Conservation (phyloP, 1,139 yeast species). For the Hemisphaericaspora xylofermentans region DNA sequence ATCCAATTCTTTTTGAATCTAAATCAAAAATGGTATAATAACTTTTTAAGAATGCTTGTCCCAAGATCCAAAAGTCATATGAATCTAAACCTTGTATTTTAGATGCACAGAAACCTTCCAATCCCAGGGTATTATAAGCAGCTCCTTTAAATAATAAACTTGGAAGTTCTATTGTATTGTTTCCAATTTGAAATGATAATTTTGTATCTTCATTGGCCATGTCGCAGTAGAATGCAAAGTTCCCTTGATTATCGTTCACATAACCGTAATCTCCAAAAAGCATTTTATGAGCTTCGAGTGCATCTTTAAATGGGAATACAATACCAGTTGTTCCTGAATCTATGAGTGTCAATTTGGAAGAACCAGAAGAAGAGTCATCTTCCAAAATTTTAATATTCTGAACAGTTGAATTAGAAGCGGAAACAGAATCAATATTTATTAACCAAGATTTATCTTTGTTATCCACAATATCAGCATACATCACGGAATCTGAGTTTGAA, state of each 20-base stretch:
- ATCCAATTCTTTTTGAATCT: slow-evolving; percentile 49
- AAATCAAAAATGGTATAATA: slow-evolving; percentile 62
- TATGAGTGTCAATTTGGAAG: slow-evolving; percentile 46
- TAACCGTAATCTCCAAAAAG: slow-evolving; percentile 42
- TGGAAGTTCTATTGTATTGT: slow-evolving; percentile 44
- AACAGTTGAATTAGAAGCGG: slow-evolving; percentile 24
- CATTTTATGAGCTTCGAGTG: slow-evolving; percentile 46
- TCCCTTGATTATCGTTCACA: slow-evolving; percentile 53
- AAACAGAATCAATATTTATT: slow-evolving; percentile 39
- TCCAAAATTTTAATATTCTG: slow-evolving; percentile 17
- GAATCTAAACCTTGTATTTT: slow-evolving; percentile 56
- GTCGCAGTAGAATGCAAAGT: slow-evolving; percentile 61
- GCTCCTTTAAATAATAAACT: slow-evolving; percentile 50
- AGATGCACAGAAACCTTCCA: slow-evolving; percentile 59
- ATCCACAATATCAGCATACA: slow-evolving; percentile 38
- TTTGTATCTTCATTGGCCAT: slow-evolving; percentile 24
- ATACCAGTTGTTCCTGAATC: slow-evolving; percentile 71
- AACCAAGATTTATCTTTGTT: slow-evolving; percentile 54
- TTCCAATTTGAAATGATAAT: slow-evolving; percentile 42
- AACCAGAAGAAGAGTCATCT: slow-evolving; percentile 1
- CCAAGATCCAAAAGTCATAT: slow-evolving; percentile 48
- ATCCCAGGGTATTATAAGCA: slow-evolving; percentile 35
- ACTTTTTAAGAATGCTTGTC: slow-evolving; percentile 58
- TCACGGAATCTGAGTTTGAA: slow-evolving; percentile 29
- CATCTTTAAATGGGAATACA: slow-evolving; percentile 57